Percentiles rank a stretch among this genome's conserved stretches.
phyloP scores from a whole-genome alignment of 2,329 filamentous ascomycete species.

The Alternaria brassicicola region DNA sequence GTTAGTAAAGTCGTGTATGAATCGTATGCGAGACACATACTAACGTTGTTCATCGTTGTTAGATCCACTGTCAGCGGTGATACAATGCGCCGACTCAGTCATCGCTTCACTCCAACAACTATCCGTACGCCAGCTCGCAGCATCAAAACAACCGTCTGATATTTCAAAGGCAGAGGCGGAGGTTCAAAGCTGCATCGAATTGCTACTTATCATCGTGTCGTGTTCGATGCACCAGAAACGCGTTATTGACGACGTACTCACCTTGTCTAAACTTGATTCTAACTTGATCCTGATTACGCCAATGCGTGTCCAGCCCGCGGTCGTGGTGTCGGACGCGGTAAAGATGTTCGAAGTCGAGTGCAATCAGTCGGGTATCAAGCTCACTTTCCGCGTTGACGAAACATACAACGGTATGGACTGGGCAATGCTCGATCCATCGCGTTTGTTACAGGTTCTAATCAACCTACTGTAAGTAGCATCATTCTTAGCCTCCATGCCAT shows the following conservation, averaged over 20 bases:
- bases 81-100: constrained; percentile 53
- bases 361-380: constrained; percentile 45
- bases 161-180: constrained; percentile 19
- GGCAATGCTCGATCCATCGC: constrained; percentile 39
- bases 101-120: constrained; percentile 39
- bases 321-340: constrained; percentile 33
- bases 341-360: constrained; percentile 41
- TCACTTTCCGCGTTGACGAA: constrained; percentile 46
- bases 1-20: neutral
- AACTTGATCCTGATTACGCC: constrained; percentile 38
- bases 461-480: constrained; percentile 35
- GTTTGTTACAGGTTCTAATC: constrained; percentile 36
- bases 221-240: constrained; percentile 51
- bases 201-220: constrained; percentile 39
- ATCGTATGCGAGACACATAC: neutral
- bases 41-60: neutral
- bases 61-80: constrained; percentile 44
- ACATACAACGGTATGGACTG: constrained; percentile 48
- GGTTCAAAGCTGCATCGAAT: constrained; percentile 37
- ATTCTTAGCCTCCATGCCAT: constrained; percentile 17
- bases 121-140: constrained; percentile 1
- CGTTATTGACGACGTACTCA: constrained; percentile 51
- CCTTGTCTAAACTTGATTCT: constrained; percentile 40
- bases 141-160: constrained; percentile 6
- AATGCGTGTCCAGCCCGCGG: constrained; percentile 25